A percentile compares a stretch with the other conserved stretches of the same genome.
Evolutionary conservation across 2,329 filamentous ascomycete genomes (phyloP).

Genomic region (Aaosphaeria pasadenensis): DNA sequence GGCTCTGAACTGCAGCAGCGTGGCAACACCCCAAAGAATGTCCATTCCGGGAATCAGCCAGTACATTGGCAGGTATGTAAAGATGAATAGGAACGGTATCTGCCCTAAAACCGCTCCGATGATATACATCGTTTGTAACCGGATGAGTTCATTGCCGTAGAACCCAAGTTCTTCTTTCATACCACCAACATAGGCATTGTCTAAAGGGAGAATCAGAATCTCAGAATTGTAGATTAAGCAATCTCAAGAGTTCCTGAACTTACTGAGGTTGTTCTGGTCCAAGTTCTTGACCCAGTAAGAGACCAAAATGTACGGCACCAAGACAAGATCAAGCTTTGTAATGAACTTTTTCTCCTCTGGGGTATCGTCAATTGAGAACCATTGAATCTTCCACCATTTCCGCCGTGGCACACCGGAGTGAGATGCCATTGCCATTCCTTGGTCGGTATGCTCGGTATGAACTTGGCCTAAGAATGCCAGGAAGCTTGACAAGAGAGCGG

Average conservation of each 20-base stretch:
- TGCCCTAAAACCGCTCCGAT: conserved; percentile 26
- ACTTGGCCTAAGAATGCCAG: background rate
- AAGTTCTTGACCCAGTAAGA: conserved; percentile 58
- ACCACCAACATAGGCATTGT: conserved; percentile 54
- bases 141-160: conserved; percentile 51
- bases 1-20: conserved; percentile 51
- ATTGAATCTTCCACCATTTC: conserved; percentile 12
- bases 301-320: conserved; percentile 54
- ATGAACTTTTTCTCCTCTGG: conserved; percentile 49
- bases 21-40: conserved; percentile 54
- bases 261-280: conserved; percentile 53
- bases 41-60: conserved; percentile 45
- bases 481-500: background rate
- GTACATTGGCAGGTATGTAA: conserved; percentile 28
- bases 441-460: background rate
- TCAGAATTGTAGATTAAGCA: background rate
- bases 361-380: conserved; percentile 39
- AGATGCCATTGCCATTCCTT: background rate
- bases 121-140: conserved; percentile 52
- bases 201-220: conserved; percentile 16
- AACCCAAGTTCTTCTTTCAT: conserved; percentile 51
- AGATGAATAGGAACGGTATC: conserved; percentile 50
- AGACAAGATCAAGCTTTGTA: conserved; percentile 52
- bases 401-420: conserved; percentile 2
- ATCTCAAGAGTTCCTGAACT: conserved; percentile 5